phyloP scores from a whole-genome alignment of 140 eudicot species.

The Eryngium alpinum region DNA sequence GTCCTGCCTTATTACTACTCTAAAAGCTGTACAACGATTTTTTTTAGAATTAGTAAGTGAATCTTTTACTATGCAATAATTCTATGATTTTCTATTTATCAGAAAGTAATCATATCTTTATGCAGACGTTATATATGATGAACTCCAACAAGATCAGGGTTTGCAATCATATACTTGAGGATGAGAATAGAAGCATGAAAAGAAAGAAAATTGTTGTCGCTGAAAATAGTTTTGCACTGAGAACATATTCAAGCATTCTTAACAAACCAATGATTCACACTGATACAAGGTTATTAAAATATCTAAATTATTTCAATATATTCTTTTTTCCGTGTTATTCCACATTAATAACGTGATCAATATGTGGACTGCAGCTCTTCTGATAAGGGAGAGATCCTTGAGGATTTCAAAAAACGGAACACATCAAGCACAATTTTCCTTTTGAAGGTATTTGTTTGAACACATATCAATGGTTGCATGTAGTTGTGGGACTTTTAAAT shows the following conservation, averaged over 20 bases:
- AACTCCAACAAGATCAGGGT: conserved; percentile 94
- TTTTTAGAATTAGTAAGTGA: neutral
- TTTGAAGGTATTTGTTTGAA: conserved; percentile 51
- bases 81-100: neutral
- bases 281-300: conserved; percentile 65
- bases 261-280: conserved; percentile 93
- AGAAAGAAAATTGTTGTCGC: conserved; percentile 91
- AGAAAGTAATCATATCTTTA: conserved; percentile 5
- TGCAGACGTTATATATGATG: conserved; percentile 90
- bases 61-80: neutral
- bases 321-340: conserved; percentile 1
- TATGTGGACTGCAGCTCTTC: conserved; percentile 53
- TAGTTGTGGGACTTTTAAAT: neutral
- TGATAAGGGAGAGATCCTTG: conserved; percentile 88
- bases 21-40: too few species aligned
- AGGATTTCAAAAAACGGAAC: conserved; percentile 94
- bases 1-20: too few species aligned
- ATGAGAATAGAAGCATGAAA: too few species aligned
- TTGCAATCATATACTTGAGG: too few species aligned
- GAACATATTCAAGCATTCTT: conserved; percentile 78
- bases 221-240: conserved; percentile 91
- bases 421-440: conserved; percentile 75
- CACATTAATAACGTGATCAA: neutral
- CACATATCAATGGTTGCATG: neutral
- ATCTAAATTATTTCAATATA: conserved; percentile 1